A percentile compares a stretch with the other conserved stretches of the same genome.
phyloP scores from a whole-genome alignment of 768 basidiomycete genomes.

The Lactarius deliciosus region DNA sequence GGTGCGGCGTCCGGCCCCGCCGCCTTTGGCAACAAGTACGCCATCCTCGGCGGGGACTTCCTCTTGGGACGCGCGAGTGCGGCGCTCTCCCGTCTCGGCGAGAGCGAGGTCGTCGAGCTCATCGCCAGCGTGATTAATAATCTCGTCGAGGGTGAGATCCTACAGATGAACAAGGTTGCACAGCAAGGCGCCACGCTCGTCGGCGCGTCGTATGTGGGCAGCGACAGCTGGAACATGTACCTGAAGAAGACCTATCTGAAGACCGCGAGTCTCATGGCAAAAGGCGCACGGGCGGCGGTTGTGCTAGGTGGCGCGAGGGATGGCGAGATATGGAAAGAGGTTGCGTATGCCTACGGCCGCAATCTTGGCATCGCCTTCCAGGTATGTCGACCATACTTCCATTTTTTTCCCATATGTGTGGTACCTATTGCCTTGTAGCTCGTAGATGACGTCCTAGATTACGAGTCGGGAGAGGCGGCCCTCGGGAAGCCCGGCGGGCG shows the following conservation, averaged over 20 bases:
- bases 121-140: conserved; percentile 91
- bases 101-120: conserved; percentile 88
- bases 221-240: conserved; percentile 71
- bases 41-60: conserved; percentile 94
- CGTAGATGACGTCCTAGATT: conserved; percentile 94
- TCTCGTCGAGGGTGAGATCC: conserved; percentile 93
- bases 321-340: conserved; percentile 83
- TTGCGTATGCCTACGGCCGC: conserved; percentile 87
- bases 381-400: conserved; percentile 42
- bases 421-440: conserved; percentile 51
- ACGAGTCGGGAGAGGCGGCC: conserved; percentile 65
- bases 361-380: conserved; percentile 96
- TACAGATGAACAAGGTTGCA: conserved; percentile 64
- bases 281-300: conserved; percentile 78
- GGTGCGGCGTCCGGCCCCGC: conserved; percentile 65
- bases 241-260: conserved; percentile 92
- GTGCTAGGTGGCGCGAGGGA: conserved; percentile 80
- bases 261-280: conserved; percentile 89
- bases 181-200: conserved; percentile 40
- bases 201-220: conserved; percentile 36
- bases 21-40: conserved; percentile 88
- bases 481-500: conserved; percentile 88
- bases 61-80: conserved; percentile 88
- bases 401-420: neutral
- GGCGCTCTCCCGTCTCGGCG: conserved; percentile 82